Evolutionary conservation across 2,329 filamentous ascomycete species (phyloP).

Genomic region (Incumbomyces delicatus): DNA sequence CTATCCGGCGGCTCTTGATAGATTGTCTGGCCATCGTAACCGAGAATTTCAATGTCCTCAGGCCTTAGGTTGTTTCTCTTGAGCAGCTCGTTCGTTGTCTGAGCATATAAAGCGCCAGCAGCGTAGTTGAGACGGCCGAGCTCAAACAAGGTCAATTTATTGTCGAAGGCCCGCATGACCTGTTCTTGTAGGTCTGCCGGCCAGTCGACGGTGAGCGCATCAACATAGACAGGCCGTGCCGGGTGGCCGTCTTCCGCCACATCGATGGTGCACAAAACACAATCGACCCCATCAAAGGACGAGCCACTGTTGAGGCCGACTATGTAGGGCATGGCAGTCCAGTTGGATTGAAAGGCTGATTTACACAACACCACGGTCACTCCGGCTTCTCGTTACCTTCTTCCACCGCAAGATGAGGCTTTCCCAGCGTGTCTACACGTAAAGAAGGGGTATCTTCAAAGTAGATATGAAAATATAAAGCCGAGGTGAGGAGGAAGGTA

Average conservation of each 20-base stretch:
- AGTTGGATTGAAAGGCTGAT: no score
- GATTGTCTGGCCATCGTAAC: conserved; percentile 26
- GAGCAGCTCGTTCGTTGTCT: conserved; percentile 22
- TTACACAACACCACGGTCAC: no score
- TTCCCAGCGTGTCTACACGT: no score
- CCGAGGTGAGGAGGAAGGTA: no score
- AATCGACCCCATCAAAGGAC: conserved; percentile 26
- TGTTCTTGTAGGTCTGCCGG: conserved; percentile 21
- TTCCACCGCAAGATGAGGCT: no score
- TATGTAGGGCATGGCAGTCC: conserved; percentile 21
- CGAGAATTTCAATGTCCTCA: conserved; percentile 23
- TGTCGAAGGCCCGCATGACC: conserved; percentile 23
- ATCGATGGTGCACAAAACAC: conserved; percentile 23
- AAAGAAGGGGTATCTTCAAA: no score
- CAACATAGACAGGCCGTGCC: conserved; percentile 20
- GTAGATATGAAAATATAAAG: no score
- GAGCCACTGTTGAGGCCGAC: conserved; percentile 25
- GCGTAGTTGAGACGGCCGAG: conserved; percentile 25
- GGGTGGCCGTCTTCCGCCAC: conserved; percentile 24
- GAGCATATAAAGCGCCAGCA: conserved; percentile 24
- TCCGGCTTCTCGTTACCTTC: no score
- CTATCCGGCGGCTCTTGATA: conserved; percentile 25
- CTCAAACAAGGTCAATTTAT: conserved; percentile 23
- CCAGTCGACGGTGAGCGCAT: conserved; percentile 25
- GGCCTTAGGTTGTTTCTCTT: conserved; percentile 15